Evolutionary conservation across 345 rosid genomes (phyloP).

Genomic region (Syzygium jambos): DNA sequence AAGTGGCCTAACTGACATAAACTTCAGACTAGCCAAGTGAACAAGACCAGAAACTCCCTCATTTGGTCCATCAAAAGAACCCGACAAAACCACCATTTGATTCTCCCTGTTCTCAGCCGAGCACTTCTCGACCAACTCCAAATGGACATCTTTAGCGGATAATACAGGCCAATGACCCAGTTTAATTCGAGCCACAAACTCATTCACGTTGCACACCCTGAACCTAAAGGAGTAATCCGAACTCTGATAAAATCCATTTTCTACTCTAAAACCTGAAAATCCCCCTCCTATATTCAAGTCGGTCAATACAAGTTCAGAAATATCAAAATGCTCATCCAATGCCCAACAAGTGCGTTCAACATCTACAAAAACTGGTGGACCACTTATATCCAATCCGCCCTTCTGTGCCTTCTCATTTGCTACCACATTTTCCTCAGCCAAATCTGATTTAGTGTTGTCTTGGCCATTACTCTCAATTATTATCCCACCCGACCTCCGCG

Average conservation of each 20-base stretch:
- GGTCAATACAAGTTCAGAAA: conserved; percentile 66
- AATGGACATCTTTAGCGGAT: conserved; percentile 41
- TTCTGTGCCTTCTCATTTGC: conserved; percentile 2
- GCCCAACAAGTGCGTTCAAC: conserved; percentile 30
- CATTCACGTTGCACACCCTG: conserved; percentile 37
- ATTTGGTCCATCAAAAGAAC: conserved; percentile 75
- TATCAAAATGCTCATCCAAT: conserved; percentile 54
- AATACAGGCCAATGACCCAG: conserved; percentile 86
- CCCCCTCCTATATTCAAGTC: conserved; percentile 38
- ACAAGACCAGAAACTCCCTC: conserved; percentile 78
- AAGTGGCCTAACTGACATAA: conserved; percentile 60
- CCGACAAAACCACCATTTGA: conserved; percentile 44
- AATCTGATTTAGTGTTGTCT: conserved; percentile 14
- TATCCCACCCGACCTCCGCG: conserved; percentile 58
- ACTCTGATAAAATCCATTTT: conserved; percentile 26
- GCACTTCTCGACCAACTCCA: conserved; percentile 46
- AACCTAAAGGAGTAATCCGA: conserved; percentile 53
- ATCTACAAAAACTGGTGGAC: conserved; percentile 45
- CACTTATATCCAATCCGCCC: conserved; percentile 14
- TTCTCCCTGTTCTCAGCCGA: conserved; percentile 19
- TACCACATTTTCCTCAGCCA: conserved; percentile 5
- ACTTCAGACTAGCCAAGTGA: conserved; percentile 61
- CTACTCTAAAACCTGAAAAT: conserved; percentile 22
- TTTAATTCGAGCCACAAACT: conserved; percentile 55
- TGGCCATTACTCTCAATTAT: conserved; percentile 14